Evolutionary conservation across 306 rosid species (phyloP).

Genomic region (Lithocarpus polystachyus): DNA sequence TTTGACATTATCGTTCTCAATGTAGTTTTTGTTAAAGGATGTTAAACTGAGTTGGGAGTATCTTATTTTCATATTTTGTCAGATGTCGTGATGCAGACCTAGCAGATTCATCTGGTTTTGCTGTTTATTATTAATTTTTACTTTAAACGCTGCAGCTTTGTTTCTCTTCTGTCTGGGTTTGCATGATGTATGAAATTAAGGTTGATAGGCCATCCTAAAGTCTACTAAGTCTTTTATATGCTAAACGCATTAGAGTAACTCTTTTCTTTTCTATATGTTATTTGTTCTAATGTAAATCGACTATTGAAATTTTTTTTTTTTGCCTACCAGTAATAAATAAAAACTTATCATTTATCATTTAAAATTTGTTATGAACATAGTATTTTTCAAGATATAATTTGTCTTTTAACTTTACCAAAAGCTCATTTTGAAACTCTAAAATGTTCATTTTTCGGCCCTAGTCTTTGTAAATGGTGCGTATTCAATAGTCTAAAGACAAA

Average conservation of each 20-base stretch:
- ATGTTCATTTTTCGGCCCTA: too few relatives aligned
- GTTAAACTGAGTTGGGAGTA: background rate
- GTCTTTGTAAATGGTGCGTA: too few relatives aligned
- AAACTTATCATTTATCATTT: too few relatives aligned
- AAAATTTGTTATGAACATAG: rapidly evolving
- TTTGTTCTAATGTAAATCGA: too few relatives aligned
- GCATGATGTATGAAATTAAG: background rate
- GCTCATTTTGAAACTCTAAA: too few relatives aligned
- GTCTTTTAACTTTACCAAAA: too few relatives aligned
- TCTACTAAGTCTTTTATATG: background rate
- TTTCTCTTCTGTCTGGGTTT: background rate
- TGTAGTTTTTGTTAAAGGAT: background rate
- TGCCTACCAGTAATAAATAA: too few relatives aligned
- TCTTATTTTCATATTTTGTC: background rate
- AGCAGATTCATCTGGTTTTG: background rate
- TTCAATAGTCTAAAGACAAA: too few relatives aligned
- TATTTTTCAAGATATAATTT: too few relatives aligned
- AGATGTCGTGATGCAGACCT: background rate
- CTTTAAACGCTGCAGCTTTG: background rate
- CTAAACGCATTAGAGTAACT: too few relatives aligned
- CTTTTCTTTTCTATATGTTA: too few relatives aligned
- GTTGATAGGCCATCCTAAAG: background rate
- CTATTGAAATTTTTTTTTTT: too few relatives aligned
- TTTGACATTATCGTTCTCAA: background rate
- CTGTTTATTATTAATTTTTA: background rate